Percentiles rank a stretch among this genome's conserved stretches.
Conservation (phyloP, 495 filamentous ascomycete genomes). For the Lasiosphaeria miniovina region DNA sequence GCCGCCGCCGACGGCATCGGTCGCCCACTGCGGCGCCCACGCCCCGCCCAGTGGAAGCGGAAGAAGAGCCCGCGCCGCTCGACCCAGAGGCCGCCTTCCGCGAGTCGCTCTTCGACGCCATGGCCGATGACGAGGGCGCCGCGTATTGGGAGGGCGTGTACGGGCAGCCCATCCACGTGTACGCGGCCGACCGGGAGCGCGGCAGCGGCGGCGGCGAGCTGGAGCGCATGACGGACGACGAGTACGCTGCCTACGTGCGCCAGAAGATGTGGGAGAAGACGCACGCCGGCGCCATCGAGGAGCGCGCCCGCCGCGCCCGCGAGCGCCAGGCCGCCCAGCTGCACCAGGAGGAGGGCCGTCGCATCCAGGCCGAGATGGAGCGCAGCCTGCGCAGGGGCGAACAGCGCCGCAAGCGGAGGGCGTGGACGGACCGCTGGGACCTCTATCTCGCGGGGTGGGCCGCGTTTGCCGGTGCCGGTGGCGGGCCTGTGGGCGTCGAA, state of each 20-base stretch:
- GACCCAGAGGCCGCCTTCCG: conserved; percentile 75
- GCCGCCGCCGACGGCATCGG: conserved; percentile 26
- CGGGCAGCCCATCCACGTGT: conserved; percentile 74
- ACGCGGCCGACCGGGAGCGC: conserved; percentile 27
- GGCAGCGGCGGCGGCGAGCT: conserved; percentile 50
- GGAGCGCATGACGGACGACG: conserved; percentile 85
- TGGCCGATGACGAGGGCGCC: conserved; percentile 96
- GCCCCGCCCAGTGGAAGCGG: not conserved
- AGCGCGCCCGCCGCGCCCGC: conserved; percentile 44
- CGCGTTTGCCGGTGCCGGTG: conserved; percentile 27
- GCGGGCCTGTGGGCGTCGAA: too few relatives aligned
- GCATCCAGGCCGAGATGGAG: conserved; percentile 47
- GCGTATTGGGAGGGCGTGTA: conserved; percentile 93
- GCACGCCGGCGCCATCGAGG: conserved; percentile 60
- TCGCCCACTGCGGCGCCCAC: conserved; percentile 10
- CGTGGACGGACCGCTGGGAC: conserved; percentile 54
- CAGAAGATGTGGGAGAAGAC: conserved; percentile 91
- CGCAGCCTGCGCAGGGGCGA: conserved; percentile 50
- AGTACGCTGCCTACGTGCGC: conserved; percentile 82
- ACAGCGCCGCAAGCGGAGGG: conserved; percentile 36
- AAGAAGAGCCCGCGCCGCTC: conserved; percentile 43
- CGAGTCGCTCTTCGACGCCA: conserved; percentile 96
- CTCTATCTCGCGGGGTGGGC: conserved; percentile 62
- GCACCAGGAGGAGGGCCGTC: conserved; percentile 41
- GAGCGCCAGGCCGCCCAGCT: conserved; percentile 29